phyloP scores from a whole-genome alignment of 306 rosid species.

The Fragaria vesca region DNA sequence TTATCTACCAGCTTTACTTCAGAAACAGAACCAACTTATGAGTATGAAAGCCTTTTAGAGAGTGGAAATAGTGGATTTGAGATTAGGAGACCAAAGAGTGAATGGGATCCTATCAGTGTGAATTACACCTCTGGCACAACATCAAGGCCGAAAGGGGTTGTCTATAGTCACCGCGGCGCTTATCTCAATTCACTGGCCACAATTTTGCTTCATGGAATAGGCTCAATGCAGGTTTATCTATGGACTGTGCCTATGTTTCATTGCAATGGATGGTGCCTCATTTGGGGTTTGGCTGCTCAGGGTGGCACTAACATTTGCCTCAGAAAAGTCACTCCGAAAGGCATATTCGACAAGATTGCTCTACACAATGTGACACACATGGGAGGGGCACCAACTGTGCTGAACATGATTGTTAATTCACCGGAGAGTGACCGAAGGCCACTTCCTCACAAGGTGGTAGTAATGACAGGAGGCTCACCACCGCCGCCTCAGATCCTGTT shows the following conservation, averaged over 20 bases:
- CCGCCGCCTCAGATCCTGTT: conserved; percentile 66
- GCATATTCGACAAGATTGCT: conserved; percentile 51
- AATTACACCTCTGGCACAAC: conserved; percentile 95
- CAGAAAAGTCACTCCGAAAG: conserved; percentile 58
- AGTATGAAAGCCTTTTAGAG: conserved; percentile 57
- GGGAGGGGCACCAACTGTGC: conserved; percentile 82
- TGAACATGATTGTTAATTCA: conserved; percentile 82
- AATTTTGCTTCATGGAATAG: conserved; percentile 59
- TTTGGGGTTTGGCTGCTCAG: conserved; percentile 85
- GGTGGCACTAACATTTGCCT: conserved; percentile 70
- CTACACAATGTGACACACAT: conserved; percentile 67
- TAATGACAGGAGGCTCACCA: conserved; percentile 70
- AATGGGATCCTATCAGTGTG: conserved; percentile 78
- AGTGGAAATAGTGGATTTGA: conserved; percentile 47
- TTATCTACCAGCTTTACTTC: conserved; percentile 22
- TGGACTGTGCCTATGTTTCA: conserved; percentile 93
- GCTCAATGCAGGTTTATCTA: conserved; percentile 66
- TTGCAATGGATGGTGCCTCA: conserved; percentile 88
- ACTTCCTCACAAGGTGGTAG: conserved; percentile 56
- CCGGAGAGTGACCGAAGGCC: conserved; percentile 36
- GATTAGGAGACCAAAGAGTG: conserved; percentile 52
- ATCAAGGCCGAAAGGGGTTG: conserved; percentile 87
- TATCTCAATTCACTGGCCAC: conserved; percentile 73
- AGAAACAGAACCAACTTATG: conserved; percentile 26
- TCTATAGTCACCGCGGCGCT: conserved; percentile 79